Evolutionary conservation across 768 basidiomycete genomes (phyloP).

Genomic region (Antrodiella citrinella): DNA sequence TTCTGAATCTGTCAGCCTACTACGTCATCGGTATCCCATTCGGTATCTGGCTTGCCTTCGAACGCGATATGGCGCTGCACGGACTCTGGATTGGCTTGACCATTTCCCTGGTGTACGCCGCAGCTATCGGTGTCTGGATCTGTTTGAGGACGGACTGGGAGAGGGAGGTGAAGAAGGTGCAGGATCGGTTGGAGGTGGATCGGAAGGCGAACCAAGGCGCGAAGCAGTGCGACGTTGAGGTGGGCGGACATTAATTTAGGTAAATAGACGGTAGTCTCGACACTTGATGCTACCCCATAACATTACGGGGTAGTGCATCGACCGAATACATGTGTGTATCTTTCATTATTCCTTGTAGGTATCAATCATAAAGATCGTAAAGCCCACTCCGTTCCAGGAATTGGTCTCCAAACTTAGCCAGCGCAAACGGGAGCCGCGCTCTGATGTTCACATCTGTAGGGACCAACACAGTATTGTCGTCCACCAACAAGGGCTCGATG

Average conservation of each 20-base stretch:
- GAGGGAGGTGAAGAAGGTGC: constrained; percentile 56
- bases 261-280: not conserved
- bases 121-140: constrained; percentile 44
- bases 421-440: too few species aligned
- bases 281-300: too few species aligned
- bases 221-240: constrained; percentile 8
- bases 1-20: constrained; percentile 76
- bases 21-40: constrained; percentile 81
- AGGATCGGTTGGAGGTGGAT: constrained; percentile 42
- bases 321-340: too few species aligned
- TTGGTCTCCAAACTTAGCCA: too few species aligned
- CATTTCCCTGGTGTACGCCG: constrained; percentile 49
- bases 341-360: too few species aligned
- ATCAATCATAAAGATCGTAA: too few species aligned
- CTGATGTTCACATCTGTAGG: too few species aligned
- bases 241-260: not conserved
- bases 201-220: constrained; percentile 21
- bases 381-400: not conserved
- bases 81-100: constrained; percentile 88
- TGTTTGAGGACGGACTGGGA: constrained; percentile 62
- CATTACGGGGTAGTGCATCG: too few species aligned
- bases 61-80: constrained; percentile 41
- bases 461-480: too few species aligned
- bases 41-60: constrained; percentile 73
- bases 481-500: too few species aligned